These are phyloP conservation scores for Sporothrix mexicana DNA, from an alignment of 2,329 filamentous ascomycete genomes.

Conservation along the genomic window DNA sequence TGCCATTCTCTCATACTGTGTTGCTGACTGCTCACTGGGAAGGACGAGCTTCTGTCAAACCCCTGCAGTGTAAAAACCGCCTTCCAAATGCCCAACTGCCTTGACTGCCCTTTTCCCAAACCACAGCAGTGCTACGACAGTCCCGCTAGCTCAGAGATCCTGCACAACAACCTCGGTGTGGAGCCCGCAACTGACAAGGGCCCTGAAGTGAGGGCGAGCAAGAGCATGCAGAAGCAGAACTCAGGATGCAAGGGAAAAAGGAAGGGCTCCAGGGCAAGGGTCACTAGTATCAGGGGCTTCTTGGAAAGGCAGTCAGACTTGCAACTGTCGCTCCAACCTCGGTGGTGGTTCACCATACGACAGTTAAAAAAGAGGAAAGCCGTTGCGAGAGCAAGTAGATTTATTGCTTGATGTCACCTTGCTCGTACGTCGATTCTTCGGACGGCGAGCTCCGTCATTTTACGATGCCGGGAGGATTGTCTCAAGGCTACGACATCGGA, in stretches of 20 bases:
- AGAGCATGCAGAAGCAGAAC: background rate
- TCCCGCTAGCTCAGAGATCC: slow-evolving; percentile 19
- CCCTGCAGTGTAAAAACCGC: background rate
- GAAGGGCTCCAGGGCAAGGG: background rate
- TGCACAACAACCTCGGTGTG: slow-evolving; percentile 24
- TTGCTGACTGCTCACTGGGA: background rate
- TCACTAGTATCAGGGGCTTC: slow-evolving; percentile 2
- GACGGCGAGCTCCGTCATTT: background rate
- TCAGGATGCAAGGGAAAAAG: slow-evolving; percentile 1
- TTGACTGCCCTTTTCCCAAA: background rate
- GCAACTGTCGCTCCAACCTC: background rate
- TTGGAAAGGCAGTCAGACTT: background rate
- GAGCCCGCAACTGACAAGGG: background rate
- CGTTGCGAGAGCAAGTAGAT: background rate
- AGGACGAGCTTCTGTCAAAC: background rate
- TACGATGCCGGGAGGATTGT: too few relatives aligned
- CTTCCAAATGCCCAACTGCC: background rate
- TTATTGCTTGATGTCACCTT: background rate
- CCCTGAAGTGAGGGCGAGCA: background rate
- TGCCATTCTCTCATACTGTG: background rate
- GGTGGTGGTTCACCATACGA: background rate
- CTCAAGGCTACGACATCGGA: too few relatives aligned
- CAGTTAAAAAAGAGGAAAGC: background rate
- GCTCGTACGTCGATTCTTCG: background rate
- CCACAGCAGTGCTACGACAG: background rate